These are phyloP conservation scores for Pouteria campechiana DNA, from an alignment of 179 eudicot genomes.

Conservation along the genomic window DNA sequence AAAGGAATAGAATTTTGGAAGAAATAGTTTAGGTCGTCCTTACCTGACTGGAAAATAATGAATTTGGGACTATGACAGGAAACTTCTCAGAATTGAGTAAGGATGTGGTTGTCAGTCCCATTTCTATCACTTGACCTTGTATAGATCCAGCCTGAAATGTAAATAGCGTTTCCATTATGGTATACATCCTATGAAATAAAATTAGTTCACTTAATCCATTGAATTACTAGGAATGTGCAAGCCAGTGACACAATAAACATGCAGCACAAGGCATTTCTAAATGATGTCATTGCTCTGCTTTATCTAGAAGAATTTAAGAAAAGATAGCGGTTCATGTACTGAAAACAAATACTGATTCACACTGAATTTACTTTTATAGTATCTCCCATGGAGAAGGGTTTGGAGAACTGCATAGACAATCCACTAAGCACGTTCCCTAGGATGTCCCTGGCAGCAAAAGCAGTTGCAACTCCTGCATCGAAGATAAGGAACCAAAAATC, in stretches of 20 bases:
- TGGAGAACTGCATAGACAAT: constrained; percentile 67
- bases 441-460: constrained; percentile 85
- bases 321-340: no score
- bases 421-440: constrained; percentile 97
- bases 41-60: constrained; percentile 91
- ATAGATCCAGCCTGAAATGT: constrained; percentile 86
- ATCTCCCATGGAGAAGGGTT: constrained; percentile 88
- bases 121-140: constrained; percentile 94
- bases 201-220: no score
- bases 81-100: constrained; percentile 73
- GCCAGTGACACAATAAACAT: no score
- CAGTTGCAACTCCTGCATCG: constrained; percentile 91
- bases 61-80: constrained; percentile 86
- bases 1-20: not conserved
- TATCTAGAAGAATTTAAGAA: no score
- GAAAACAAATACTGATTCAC: no score
- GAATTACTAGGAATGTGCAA: no score
- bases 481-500: not conserved
- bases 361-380: constrained; percentile 78
- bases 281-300: no score
- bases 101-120: constrained; percentile 85
- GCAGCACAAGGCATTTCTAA: no score
- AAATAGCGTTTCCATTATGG: not conserved
- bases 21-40: constrained; percentile 4
- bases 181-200: no score